A percentile compares a stretch with the other conserved stretches of the same genome.
Evolutionary conservation across 2,329 filamentous ascomycete species (phyloP).

Genomic region (Dryadomyces sulphureus): DNA sequence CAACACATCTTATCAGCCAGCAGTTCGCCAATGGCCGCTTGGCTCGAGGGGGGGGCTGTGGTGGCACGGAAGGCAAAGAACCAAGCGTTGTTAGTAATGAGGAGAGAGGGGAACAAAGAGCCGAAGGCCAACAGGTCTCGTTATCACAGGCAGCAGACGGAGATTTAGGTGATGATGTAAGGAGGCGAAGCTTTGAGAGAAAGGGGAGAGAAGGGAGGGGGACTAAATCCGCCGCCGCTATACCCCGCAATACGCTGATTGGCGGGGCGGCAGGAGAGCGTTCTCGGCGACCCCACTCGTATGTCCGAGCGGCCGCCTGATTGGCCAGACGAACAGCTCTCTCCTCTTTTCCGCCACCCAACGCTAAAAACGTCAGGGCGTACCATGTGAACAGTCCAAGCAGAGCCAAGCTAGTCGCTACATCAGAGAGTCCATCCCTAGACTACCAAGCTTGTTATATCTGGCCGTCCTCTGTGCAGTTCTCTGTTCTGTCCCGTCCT

Average conservation of each 20-base stretch:
- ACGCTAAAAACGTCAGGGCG: not conserved
- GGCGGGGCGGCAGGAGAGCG: not conserved
- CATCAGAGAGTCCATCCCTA: not conserved
- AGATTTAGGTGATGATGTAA: not conserved
- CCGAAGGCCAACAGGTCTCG: too few relatives aligned
- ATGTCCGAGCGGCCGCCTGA: not conserved
- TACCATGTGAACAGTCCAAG: not conserved
- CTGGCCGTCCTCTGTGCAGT: not conserved
- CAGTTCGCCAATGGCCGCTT: too few relatives aligned
- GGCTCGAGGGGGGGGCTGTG: too few relatives aligned
- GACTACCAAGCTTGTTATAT: too few relatives aligned
- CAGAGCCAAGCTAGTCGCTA: not conserved
- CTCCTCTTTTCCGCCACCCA: not conserved
- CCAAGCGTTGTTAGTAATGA: too few relatives aligned
- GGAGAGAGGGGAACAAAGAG: too few relatives aligned
- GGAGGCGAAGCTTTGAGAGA: not conserved
- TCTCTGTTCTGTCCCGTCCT: not conserved
- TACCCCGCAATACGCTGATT: constrained; percentile 3
- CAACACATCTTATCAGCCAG: too few relatives aligned
- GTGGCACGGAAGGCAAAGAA: too few relatives aligned
- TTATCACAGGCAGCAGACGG: too few relatives aligned
- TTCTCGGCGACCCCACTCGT: not conserved
- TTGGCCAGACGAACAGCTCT: not conserved
- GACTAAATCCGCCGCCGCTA: not conserved
- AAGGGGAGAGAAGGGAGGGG: too few relatives aligned